Evolutionary conservation across 768 basidiomycete species (phyloP), one percentile per base, ranked within the genome.

Genomic region (Neoboletus magnificus): DNA sequence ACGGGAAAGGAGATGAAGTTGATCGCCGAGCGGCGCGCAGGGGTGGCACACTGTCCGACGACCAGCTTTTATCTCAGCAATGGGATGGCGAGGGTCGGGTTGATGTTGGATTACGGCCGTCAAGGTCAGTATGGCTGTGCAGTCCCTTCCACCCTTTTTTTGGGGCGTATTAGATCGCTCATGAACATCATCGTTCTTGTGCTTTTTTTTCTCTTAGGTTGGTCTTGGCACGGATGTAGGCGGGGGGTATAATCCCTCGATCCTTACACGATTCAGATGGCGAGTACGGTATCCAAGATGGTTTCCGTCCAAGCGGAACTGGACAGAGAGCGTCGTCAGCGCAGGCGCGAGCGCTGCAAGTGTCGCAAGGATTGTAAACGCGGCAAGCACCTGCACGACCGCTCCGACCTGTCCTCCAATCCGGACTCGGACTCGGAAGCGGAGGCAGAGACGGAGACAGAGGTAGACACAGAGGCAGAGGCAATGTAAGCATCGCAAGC

Each of bases 11-110:
- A 97, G 71, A 73, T 92, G 52, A 73, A 79, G 20, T 70, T 95
- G 18, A 83, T 97, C 60, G 80, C 80, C 61, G 54, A 74, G 57
- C 74, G 79, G 41, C 73, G 76, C 4, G 84, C 87, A 3, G 94
- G 93, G 2, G 81, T 98, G 42, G 89, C 88, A 60, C 95, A 97
- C 72, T 98, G 95, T 68, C 93, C 95, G 16, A 88, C 88, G 44
- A 93, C 91, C 67, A 98, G 97, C 70, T 89, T 95, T 70, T 89
- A 96, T 73, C 66, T 98, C 45, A 79, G 84, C 32, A 93, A 90
- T 55, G 95, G 95, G 1, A 78, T 91, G 33, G 87, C 93, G 1
- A 82, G 79, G 12, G 80, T 98, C 10, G 90, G 88, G 5, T 74
- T 77, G 55, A 81, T 87, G 72, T 77, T 97, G 6, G 93, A 96